phyloP scores from a whole-genome alignment of 192 early-diverging fungal genomes.

The Rhizoclosmatium globosum region DNA sequence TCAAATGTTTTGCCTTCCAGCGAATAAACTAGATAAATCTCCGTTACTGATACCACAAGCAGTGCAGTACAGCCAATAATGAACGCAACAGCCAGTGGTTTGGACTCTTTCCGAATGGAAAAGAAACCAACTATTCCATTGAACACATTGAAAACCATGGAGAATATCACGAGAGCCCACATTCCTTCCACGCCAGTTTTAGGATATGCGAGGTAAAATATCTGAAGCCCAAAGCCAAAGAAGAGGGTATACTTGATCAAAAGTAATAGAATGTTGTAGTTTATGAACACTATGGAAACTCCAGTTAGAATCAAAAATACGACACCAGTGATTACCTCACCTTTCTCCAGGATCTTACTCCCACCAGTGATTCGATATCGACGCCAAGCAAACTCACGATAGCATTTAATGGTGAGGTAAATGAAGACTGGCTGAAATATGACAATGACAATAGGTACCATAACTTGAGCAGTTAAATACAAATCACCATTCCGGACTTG shows the following conservation, averaged over 20 bases:
- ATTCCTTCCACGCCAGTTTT: not conserved
- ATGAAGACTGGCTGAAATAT: not conserved
- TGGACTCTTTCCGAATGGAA: not conserved
- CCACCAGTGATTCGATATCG: conserved; percentile 15
- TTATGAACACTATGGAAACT: conserved; percentile 5
- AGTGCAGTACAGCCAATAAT: not conserved
- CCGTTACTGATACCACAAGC: not conserved
- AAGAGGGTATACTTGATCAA: conserved; percentile 7
- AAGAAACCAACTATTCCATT: not conserved
- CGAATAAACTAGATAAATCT: not conserved
- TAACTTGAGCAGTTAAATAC: not conserved
- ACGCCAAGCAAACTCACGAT: conserved; percentile 6
- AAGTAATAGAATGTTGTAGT: conserved; percentile 20
- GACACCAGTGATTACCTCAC: not conserved
- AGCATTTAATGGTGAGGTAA: not conserved
- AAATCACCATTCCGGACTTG: not conserved
- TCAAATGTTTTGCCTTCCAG: not conserved
- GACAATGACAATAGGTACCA: not conserved
- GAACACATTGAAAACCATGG: not conserved
- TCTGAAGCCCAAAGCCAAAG: not conserved
- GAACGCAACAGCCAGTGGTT: not conserved
- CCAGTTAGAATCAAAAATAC: not conserved
- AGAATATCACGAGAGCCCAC: not conserved
- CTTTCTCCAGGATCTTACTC: not conserved
- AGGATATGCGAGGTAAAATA: not conserved